A percentile compares a stretch with the other conserved stretches of the same genome.
These are phyloP conservation scores for Choiromyces venosus DNA, from an alignment of 495 filamentous ascomycete species.

Conservation along the genomic window DNA sequence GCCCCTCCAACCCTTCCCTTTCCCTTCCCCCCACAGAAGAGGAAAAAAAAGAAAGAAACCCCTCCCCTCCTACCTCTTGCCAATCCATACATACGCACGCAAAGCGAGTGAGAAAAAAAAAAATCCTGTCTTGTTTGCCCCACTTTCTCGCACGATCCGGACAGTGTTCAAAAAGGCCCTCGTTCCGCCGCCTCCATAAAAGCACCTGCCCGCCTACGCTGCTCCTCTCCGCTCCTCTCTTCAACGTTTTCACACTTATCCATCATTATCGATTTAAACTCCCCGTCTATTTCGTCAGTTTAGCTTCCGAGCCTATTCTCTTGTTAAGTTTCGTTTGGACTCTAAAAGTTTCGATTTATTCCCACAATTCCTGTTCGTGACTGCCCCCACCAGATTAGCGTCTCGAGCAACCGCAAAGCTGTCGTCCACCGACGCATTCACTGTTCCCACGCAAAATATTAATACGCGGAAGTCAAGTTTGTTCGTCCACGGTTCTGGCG, in stretches of 20 bases:
- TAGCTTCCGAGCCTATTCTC: slow-evolving; percentile 7
- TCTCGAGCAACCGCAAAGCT: slow-evolving; percentile 28
- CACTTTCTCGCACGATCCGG: slow-evolving; percentile 15
- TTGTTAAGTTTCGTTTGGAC: not conserved
- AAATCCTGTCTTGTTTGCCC: slow-evolving; percentile 26
- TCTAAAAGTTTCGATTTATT: not conserved
- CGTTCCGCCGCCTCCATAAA: slow-evolving; percentile 4
- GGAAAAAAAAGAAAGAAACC: not conserved
- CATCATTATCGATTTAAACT: slow-evolving; percentile 8
- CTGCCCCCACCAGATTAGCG: not conserved
- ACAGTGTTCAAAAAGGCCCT: slow-evolving; percentile 27
- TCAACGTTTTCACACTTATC: slow-evolving; percentile 6
- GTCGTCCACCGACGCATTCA: slow-evolving; percentile 22
- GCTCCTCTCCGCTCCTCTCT: slow-evolving; percentile 17
- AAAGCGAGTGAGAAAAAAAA: slow-evolving; percentile 6
- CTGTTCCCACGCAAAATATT: slow-evolving; percentile 7
- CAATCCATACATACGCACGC: not conserved
- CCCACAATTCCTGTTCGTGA: not conserved
- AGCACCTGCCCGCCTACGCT: not conserved
- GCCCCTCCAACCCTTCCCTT: not conserved
- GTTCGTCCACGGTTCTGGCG: slow-evolving; percentile 43
- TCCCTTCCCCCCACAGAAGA: not conserved
- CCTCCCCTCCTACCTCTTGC: slow-evolving; percentile 10
- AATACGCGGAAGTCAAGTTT: slow-evolving; percentile 33
- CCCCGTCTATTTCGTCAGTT: slow-evolving; percentile 5